Base-by-base conservation (phyloP, 2,329 filamentous ascomycete genomes). In the Xylariales sp. region DNA sequence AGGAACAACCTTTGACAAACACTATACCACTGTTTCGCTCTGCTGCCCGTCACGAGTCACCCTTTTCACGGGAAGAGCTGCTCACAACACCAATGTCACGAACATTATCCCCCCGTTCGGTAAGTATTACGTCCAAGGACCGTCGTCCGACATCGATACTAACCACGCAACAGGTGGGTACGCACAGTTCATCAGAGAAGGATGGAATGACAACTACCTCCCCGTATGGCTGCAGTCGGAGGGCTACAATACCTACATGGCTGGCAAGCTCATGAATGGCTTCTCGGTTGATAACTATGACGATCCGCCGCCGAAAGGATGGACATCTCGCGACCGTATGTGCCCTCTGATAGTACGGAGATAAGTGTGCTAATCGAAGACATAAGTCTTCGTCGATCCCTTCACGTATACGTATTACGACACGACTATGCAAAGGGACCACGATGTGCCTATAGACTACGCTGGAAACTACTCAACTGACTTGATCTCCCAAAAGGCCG, bases 381-480 rank as follows among this genome's bases (percentile, higher is more conserved):
- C 66, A 73, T 41, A 71, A 59, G 59, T 83, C 48, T 63, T 84
- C 1, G 63, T 85, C 1, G 81, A 86, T 46, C 82, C 82, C 0
- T 75, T 71, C 48, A 87, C 83, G 0, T 87, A 87, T 52, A 66
- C 74, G 20, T 88, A 86, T 53, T 68, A 80, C 19, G 85, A 86
- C 53, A 68, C 76, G 2, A 80, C 73, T 4, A 82, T 80, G 55
- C 74, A 82, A 46, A 69, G 76, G 8, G 82, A 86, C 49, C 61
- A 67, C 0, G 71, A 79, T 2, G 42, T 42, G 1, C 64, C 65
- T 0, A 51, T 58, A 12, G 64, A 58, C 42, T 62, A 65, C 27
- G 51, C 58, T 24, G 54, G 56, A 7, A 32, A 61, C 22, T 60
- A 69, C 49, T 59, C 65, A 31, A 68, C 71, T 3, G 83, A 86